Evolutionary conservation across 768 basidiomycete genomes (phyloP), one percentile per base, ranked within the genome.

Genomic region (Cystobasidium onofrii): DNA sequence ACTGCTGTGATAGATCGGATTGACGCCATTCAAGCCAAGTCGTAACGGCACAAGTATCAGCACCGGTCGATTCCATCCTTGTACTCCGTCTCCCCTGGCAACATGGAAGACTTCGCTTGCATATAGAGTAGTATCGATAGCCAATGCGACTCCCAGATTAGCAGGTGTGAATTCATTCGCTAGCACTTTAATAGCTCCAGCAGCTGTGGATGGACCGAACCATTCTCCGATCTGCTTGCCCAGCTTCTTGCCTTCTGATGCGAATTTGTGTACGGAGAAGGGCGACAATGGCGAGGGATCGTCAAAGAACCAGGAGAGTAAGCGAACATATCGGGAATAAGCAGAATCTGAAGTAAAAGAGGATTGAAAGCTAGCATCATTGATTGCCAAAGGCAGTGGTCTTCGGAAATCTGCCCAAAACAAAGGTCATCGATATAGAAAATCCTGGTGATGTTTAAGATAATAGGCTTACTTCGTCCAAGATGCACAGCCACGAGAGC

Each of bases 161-260:
- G 89, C 88, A 67, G 89, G 88, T 2, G 91, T 88, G 81, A 89
- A 97, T 0, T 85, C 84, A 75, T 88, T 86, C 17, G 90, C 88
- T 15, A 97, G 86, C 0, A 88, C 84, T 90, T 90, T 92, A 83
- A 98, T 90, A 13, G 92, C 94, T 43, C 94, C 93, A 9, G 94
- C 93, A n/a, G 95, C 96, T 0, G 91, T 92, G 79, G 91, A 94
- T 0, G 95, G 95, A 0, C 95, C 95, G 78, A 98, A 98, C 95
- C 95, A 98, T 81, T 92, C 90, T 0, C 95, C 95, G 0, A 97
- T 90, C 76, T 92, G 91, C 75, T 91, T 97, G 15, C 95, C 95
- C 0, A 97, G 85, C 77, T 93, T 89, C 79, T 97, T 94, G 0
- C 95, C 95, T 0, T 93, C 89, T 25, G 93, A 83, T 0, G 94